Conservation (phyloP, 116 monocot genomes). For the Papilionanthe hybrid region DNA sequence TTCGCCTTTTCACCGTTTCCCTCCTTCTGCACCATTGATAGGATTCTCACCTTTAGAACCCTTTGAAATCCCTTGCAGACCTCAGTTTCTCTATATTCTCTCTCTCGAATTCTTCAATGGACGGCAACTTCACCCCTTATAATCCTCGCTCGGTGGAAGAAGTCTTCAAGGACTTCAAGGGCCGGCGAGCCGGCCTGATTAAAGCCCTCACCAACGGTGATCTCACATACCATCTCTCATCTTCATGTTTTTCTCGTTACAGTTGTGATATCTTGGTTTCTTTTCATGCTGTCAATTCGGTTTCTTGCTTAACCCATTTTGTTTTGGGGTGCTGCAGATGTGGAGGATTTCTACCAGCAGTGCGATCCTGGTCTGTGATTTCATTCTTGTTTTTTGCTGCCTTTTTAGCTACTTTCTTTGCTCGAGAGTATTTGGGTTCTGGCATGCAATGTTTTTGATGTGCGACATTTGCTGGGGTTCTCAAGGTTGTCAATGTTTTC, state of each 20-base stretch:
- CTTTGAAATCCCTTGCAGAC: background rate
- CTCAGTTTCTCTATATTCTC: background rate
- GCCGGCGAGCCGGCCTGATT: constrained; percentile 15
- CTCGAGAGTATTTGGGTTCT: too few relatives aligned
- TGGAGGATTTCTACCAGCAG: constrained; percentile 19
- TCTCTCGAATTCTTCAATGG: background rate
- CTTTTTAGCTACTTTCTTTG: too few relatives aligned
- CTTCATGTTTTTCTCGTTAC: background rate
- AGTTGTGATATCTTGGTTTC: background rate
- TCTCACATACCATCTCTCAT: background rate
- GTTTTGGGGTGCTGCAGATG: constrained; percentile 8
- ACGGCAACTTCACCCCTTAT: constrained; percentile 6
- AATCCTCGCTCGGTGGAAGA: constrained; percentile 14
- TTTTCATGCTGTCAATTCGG: background rate
- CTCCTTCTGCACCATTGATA: background rate
- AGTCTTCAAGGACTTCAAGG: constrained; percentile 14
- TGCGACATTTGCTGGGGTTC: too few relatives aligned
- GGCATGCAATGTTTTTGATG: too few relatives aligned
- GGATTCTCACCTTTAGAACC: background rate
- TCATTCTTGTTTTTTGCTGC: background rate
- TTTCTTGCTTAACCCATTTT: background rate
- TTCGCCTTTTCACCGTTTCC: background rate
- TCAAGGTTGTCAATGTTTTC: background rate
- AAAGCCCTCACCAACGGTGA: constrained; percentile 18
- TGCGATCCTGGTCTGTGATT: constrained; percentile 11